phyloP scores from a whole-genome alignment of 768 basidiomycete genomes.

The Sistotremastrum niveocremeum region DNA sequence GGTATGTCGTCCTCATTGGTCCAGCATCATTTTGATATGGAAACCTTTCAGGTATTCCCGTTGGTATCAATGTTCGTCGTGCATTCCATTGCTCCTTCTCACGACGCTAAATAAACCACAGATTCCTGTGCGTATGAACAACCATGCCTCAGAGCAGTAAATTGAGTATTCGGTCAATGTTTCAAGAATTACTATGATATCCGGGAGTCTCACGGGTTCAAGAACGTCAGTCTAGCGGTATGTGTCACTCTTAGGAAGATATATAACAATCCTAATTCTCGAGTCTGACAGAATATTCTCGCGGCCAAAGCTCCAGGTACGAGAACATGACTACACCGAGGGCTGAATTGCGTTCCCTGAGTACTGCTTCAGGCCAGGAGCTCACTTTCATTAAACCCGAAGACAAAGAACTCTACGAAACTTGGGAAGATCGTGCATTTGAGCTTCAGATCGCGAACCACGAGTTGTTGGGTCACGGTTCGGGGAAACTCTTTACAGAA shows the following conservation, averaged over 20 bases:
- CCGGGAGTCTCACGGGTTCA: constrained; percentile 71
- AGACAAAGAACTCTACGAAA: constrained; percentile 59
- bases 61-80: constrained; percentile 61
- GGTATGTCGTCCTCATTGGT: constrained; percentile 27
- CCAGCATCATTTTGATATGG: constrained; percentile 1
- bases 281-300: constrained; percentile 49
- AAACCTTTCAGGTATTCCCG: constrained; percentile 50
- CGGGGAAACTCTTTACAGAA: constrained; percentile 75
- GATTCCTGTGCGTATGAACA: constrained; percentile 42
- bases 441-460: constrained; percentile 88
- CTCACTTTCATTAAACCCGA: constrained; percentile 73
- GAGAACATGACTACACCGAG: constrained; percentile 8
- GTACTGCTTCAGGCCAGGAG: constrained; percentile 43
- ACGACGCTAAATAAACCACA: constrained; percentile 14
- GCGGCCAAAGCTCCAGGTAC: constrained; percentile 76
- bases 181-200: constrained; percentile 69
- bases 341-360: background rate
- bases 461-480: constrained; percentile 76
- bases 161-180: background rate
- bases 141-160: too few species aligned
- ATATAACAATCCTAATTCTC: background rate
- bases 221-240: constrained; percentile 77
- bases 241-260: constrained; percentile 12
- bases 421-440: constrained; percentile 68
- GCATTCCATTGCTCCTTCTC: background rate